phyloP scores from a whole-genome alignment of 805 yeast genomes.

The Citeromyces nyonsensis region DNA sequence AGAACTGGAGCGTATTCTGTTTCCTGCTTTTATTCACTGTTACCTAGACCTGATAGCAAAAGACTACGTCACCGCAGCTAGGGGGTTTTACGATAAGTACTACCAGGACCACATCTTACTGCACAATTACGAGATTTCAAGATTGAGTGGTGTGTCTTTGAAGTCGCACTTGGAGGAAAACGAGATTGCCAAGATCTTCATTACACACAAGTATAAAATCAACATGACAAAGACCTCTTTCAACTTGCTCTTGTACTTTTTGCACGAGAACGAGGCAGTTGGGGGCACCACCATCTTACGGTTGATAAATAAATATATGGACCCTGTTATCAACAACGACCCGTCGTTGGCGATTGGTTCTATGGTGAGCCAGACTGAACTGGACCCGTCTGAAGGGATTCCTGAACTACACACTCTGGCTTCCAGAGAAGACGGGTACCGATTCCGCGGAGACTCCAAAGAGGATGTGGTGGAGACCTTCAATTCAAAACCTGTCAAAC shows the following conservation, averaged over 20 bases:
- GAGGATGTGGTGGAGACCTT: slow-evolving; percentile 28
- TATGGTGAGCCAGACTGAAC: slow-evolving; percentile 27
- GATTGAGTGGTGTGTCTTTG: slow-evolving; percentile 58
- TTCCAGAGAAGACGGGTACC: slow-evolving; percentile 3
- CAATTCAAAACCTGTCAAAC: slow-evolving; percentile 57
- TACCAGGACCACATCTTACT: slow-evolving; percentile 55
- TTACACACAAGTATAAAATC: slow-evolving; percentile 57
- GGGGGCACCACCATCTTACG: slow-evolving; percentile 86
- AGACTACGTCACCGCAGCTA: slow-evolving; percentile 43
- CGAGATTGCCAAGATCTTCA: slow-evolving; percentile 62
- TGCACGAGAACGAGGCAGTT: slow-evolving; percentile 82
- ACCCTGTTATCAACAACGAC: slow-evolving; percentile 25
- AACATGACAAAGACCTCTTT: slow-evolving; percentile 73
- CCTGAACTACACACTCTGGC: slow-evolving; percentile 22
- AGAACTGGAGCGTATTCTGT: slow-evolving; percentile 69
- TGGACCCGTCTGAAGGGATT: slow-evolving; percentile 34
- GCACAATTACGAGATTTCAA: slow-evolving; percentile 66
- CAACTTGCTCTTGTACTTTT: slow-evolving; percentile 68
- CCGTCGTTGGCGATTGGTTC: slow-evolving; percentile 8
- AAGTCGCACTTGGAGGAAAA: slow-evolving; percentile 76
- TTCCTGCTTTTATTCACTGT: slow-evolving; percentile 87
- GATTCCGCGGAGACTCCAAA: slow-evolving; percentile 5
- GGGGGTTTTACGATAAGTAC: slow-evolving; percentile 62
- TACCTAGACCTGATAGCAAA: slow-evolving; percentile 67
- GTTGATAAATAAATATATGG: slow-evolving; percentile 72